Percentiles rank a stretch among this genome's conserved stretches.
Evolutionary conservation across 2,329 filamentous ascomycete species (phyloP).

Genomic region (Alternaria sp.): DNA sequence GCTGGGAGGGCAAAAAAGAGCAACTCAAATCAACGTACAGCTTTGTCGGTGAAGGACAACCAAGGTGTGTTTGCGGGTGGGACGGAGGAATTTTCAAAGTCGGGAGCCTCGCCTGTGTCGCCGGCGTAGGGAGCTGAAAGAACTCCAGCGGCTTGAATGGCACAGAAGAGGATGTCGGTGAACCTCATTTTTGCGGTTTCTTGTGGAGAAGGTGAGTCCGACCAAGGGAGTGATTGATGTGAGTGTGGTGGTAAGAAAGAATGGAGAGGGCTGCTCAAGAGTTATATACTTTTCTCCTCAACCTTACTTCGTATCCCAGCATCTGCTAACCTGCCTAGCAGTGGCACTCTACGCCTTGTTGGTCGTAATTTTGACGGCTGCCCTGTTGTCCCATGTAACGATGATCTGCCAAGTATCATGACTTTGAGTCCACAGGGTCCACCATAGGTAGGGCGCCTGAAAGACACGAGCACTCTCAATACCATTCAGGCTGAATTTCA

Average conservation of each 20-base stretch:
- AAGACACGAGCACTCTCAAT: neutral
- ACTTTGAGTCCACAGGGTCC: neutral
- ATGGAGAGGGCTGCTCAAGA: neutral
- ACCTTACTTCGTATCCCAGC: neutral
- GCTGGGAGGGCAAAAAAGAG: no score
- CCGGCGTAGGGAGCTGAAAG: neutral
- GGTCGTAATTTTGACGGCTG: neutral
- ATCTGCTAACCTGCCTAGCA: neutral
- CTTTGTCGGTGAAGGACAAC: slow-evolving; percentile 1
- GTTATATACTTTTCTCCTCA: neutral
- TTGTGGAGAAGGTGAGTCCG: neutral
- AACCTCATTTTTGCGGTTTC: neutral
- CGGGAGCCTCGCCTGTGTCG: neutral
- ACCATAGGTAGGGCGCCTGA: neutral
- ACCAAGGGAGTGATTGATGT: neutral
- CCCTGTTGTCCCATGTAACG: neutral
- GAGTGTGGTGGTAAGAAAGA: neutral
- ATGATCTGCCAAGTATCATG: neutral
- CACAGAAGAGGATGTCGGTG: neutral
- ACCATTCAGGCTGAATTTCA: neutral
- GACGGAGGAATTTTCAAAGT: neutral
- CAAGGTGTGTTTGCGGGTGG: slow-evolving; percentile 3
- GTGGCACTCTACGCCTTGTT: neutral
- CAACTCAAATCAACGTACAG: neutral
- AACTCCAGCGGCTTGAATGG: neutral